These are phyloP conservation scores for Kurtzmaniella natalensis DNA, from an alignment of 1,139 yeast genomes.

Conservation along the genomic window DNA sequence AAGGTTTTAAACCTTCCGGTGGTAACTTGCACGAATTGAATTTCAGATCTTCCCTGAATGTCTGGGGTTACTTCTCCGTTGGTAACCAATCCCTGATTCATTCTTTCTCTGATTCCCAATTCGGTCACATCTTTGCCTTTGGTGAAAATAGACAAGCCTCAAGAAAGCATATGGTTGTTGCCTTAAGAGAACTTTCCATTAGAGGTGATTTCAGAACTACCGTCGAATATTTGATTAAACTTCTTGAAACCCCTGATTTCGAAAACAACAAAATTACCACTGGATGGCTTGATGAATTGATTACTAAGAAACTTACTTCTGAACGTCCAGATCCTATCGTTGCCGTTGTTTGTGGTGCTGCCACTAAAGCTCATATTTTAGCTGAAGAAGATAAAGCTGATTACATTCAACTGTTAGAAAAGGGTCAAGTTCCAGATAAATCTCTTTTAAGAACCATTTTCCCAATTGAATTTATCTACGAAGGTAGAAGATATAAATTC, in stretches of 20 bases:
- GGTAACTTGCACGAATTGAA: slow-evolving; percentile 95
- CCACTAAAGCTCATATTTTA: slow-evolving; percentile 83
- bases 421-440: slow-evolving; percentile 91
- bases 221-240: slow-evolving; percentile 90
- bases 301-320: slow-evolving; percentile 87
- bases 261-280: slow-evolving; percentile 96
- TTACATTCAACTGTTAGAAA: slow-evolving; percentile 72
- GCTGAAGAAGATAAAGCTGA: slow-evolving; percentile 68
- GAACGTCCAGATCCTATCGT: slow-evolving; percentile 90
- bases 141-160: slow-evolving; percentile 98
- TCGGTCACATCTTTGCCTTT: slow-evolving; percentile 97
- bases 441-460: slow-evolving; percentile 77
- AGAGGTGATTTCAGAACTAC: slow-evolving; percentile 99
- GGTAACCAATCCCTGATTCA: slow-evolving; percentile 96
- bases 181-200: slow-evolving; percentile 89
- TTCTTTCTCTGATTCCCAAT: slow-evolving; percentile 96
- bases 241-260: slow-evolving; percentile 93
- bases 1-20: slow-evolving; percentile 97
- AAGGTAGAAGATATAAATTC: slow-evolving; percentile 87
- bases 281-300: slow-evolving; percentile 97
- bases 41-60: slow-evolving; percentile 94
- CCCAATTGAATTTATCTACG: slow-evolving; percentile 93
- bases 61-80: slow-evolving; percentile 98
- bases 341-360: slow-evolving; percentile 97
- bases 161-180: slow-evolving; percentile 98